Conservation (phyloP, 2,329 filamentous ascomycete species). For the Colletotrichum magnum region DNA sequence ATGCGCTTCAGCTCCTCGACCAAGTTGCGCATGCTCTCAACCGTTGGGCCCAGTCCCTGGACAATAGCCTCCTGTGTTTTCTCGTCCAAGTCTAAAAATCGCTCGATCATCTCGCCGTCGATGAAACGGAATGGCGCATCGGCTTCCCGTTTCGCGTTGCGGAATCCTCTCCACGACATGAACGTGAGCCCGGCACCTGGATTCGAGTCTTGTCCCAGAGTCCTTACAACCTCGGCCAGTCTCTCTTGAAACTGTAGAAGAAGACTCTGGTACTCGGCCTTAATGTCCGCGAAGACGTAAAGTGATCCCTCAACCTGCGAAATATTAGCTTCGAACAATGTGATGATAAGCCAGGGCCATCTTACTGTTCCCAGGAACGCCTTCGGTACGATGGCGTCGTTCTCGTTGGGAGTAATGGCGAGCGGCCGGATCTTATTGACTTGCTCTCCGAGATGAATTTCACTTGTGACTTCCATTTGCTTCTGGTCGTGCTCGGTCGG, state of each 20-base stretch:
- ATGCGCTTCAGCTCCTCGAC: slow-evolving; percentile 75
- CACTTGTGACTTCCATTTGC: slow-evolving; percentile 80
- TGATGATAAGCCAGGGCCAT: slow-evolving; percentile 24
- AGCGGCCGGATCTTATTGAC: slow-evolving; percentile 89
- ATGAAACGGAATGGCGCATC: slow-evolving; percentile 89
- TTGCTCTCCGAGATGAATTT: slow-evolving; percentile 91
- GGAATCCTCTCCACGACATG: slow-evolving; percentile 84
- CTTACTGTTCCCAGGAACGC: slow-evolving; percentile 92
- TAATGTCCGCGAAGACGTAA: slow-evolving; percentile 89
- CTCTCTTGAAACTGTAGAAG: slow-evolving; percentile 85
- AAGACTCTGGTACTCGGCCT: slow-evolving; percentile 79
- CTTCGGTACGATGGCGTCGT: slow-evolving; percentile 80
- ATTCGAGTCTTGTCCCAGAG: slow-evolving; percentile 76
- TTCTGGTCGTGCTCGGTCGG: slow-evolving; percentile 81
- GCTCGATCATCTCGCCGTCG: slow-evolving; percentile 91
- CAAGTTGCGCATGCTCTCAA: slow-evolving; percentile 74
- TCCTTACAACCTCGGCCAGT: slow-evolving; percentile 76
- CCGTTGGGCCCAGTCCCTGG: slow-evolving; percentile 69
- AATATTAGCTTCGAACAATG: slow-evolving; percentile 40
- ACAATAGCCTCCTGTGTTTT: slow-evolving; percentile 67
- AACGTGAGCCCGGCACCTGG: slow-evolving; percentile 61
- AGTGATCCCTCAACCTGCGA: slow-evolving; percentile 89
- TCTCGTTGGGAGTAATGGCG: slow-evolving; percentile 74
- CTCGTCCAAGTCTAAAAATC: slow-evolving; percentile 81
- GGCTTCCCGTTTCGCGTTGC: slow-evolving; percentile 77